Base-by-base conservation (phyloP, 345 rosid genomes). In the Stellera chamaejasme region DNA sequence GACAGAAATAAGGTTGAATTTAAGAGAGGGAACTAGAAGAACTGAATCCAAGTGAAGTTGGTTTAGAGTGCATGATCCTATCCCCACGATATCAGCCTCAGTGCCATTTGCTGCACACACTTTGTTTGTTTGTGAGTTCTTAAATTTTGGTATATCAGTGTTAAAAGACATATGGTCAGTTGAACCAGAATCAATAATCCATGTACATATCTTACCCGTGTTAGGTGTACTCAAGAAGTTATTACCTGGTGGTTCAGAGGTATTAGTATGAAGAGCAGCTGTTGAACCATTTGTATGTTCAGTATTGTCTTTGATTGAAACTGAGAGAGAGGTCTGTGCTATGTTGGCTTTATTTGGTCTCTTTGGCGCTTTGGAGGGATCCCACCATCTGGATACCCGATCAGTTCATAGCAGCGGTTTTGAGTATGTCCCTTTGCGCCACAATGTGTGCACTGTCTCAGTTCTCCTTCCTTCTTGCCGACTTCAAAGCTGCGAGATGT, bases 141-240 rank as follows among this genome's bases (percentile, higher is more conserved):
- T 59, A 1, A 49, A 15, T 5, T 48, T 14, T 9, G 47, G 39
- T 10, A 48, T 0, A 59, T 0, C 3, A 1, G 32, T 2, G 23
- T 16, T 48, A 44, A 9, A 4, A 19, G 32, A 59, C 10, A 59
- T 59, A 28, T 59, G 63, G 48, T 59, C 16, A 59, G 46, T 59
- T 47, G 54, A 48, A 27, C 46, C 14, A 14, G 2, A 59, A 48
- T 63, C 47, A 54, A 63, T 54, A 45, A 63, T 63, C 59, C 54
- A 63, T 54, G 45, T 6, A 45, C 15, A 32, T 8, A 5, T 4
- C 5, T 15, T 32, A 2, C 23, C 23, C 0, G 6, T 46, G 19
- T 10, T 5, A 27, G 53, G 5, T 11, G 5, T 23, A 14, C 14
- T 10, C 0, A 45, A 36, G 8, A 1, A 19, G 1, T 19, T 0